Percentiles rank a stretch among this genome's conserved stretches.
These are phyloP conservation scores for Talaromyces sp. DNA, from an alignment of 2,329 filamentous ascomycete genomes.

Conservation along the genomic window DNA sequence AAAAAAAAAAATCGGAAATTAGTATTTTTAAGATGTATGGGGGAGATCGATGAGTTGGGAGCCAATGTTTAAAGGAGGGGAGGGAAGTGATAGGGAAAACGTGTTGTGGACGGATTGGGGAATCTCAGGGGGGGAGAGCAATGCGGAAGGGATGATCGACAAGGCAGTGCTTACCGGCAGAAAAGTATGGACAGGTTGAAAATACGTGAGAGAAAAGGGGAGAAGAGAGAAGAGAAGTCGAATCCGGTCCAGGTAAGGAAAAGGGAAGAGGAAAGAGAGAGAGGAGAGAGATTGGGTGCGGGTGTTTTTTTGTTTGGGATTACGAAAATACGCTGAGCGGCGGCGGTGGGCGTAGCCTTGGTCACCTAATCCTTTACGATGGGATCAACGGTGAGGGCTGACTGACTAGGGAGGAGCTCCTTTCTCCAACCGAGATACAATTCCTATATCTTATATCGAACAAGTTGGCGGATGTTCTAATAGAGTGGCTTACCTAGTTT, in stretches of 20 bases:
- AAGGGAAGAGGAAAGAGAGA: constrained; percentile 8
- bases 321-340: constrained; percentile 34
- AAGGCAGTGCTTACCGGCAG: constrained; percentile 3
- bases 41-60: too few relatives aligned
- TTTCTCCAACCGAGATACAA: too few relatives aligned
- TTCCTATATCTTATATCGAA: too few relatives aligned
- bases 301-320: constrained; percentile 39
- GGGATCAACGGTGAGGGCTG: background rate
- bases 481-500: too few relatives aligned
- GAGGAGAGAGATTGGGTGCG: constrained; percentile 17
- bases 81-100: constrained; percentile 22
- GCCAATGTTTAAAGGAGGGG: constrained; percentile 16
- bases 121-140: constrained; percentile 8
- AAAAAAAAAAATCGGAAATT: too few relatives aligned
- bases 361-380: constrained; percentile 1
- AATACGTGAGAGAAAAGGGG: constrained; percentile 1
- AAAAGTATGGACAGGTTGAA: background rate
- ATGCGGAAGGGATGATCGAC: constrained; percentile 11
- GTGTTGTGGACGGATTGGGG: constrained; percentile 25
- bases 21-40: too few relatives aligned
- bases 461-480: too few relatives aligned
- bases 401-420: too few relatives aligned
- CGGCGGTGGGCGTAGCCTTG: constrained; percentile 41
- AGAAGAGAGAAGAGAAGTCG: background rate
- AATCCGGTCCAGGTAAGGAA: background rate